Evolutionary conservation across 805 yeast species (phyloP).

Genomic region (Metschnikowia borealis): DNA sequence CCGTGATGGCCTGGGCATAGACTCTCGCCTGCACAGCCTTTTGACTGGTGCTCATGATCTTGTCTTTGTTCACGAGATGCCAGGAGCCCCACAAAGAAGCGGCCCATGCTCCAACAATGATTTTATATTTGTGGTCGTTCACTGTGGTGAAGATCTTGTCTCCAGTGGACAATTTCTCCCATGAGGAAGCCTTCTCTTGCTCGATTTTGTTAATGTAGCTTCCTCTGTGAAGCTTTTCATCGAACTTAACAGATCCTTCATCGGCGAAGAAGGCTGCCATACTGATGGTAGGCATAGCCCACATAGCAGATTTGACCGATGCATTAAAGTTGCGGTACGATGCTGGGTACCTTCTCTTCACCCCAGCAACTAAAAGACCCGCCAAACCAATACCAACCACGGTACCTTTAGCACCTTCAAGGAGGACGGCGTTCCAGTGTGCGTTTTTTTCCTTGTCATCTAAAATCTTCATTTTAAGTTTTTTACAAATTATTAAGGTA

Average conservation of each 20-base stretch:
- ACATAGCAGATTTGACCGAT: conserved; percentile 55
- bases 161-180: conserved; percentile 45
- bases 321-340: conserved; percentile 37
- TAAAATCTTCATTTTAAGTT: conserved; percentile 56
- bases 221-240: conserved; percentile 54
- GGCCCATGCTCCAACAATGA: conserved; percentile 75
- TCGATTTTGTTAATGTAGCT: conserved; percentile 36
- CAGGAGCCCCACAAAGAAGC: conserved; percentile 78
- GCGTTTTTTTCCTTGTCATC: conserved; percentile 63
- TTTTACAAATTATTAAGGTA: not conserved
- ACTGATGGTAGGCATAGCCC: conserved; percentile 64
- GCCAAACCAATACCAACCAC: conserved; percentile 56
- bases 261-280: conserved; percentile 65
- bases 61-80: conserved; percentile 68
- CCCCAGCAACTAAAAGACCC: conserved; percentile 45
- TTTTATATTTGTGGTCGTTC: conserved; percentile 57
- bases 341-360: conserved; percentile 37
- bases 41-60: conserved; percentile 69
- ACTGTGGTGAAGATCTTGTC: conserved; percentile 50
- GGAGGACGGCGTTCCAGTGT: conserved; percentile 53
- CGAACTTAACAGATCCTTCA: conserved; percentile 64
- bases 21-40: conserved; percentile 85
- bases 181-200: conserved; percentile 47
- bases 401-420: conserved; percentile 62
- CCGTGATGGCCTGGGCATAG: conserved; percentile 84